Evolutionary conservation across 2,329 filamentous ascomycete genomes (phyloP).

Genomic region (Aureobasidium sp.): DNA sequence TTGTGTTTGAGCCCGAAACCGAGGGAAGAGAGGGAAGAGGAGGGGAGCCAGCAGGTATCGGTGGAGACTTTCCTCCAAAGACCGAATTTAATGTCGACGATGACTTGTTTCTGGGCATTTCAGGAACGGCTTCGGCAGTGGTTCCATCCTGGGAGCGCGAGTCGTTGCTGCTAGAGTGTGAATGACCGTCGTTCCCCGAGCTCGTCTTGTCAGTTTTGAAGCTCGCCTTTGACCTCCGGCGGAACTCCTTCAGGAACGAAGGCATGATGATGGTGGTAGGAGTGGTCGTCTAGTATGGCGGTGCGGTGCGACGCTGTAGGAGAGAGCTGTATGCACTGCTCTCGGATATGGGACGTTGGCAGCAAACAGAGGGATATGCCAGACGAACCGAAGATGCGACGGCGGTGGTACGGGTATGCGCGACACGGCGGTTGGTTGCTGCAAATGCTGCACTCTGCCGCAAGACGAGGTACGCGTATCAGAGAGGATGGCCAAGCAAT

Average conservation of each 20-base stretch:
- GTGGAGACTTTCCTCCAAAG: constrained; percentile 64
- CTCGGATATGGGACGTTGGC: not conserved
- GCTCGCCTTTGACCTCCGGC: constrained; percentile 68
- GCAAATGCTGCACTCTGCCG: constrained; percentile 4
- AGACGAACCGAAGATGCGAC: not conserved
- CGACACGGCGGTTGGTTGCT: constrained; percentile 7
- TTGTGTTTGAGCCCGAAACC: constrained; percentile 35
- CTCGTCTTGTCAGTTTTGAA: constrained; percentile 58
- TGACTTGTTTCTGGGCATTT: constrained; percentile 53
- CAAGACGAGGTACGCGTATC: not conserved
- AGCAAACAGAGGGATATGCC: not conserved
- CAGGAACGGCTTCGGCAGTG: constrained; percentile 30
- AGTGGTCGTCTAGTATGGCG: not conserved
- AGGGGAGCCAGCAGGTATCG: constrained; percentile 59
- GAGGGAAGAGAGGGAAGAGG: constrained; percentile 43
- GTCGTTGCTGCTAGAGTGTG: constrained; percentile 27
- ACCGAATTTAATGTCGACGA: constrained; percentile 55
- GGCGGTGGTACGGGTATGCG: not conserved
- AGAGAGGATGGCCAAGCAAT: constrained; percentile 5
- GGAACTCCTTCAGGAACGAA: constrained; percentile 63
- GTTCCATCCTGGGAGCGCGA: constrained; percentile 37
- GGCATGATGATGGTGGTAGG: constrained; percentile 30
- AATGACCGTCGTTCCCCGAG: constrained; percentile 29
- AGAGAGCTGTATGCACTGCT: not conserved
- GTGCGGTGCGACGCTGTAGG: not conserved